A percentile compares a stretch with the other conserved stretches of the same genome.
phyloP scores from a whole-genome alignment of 768 basidiomycete species.

The Chlorophyllum brunneum region DNA sequence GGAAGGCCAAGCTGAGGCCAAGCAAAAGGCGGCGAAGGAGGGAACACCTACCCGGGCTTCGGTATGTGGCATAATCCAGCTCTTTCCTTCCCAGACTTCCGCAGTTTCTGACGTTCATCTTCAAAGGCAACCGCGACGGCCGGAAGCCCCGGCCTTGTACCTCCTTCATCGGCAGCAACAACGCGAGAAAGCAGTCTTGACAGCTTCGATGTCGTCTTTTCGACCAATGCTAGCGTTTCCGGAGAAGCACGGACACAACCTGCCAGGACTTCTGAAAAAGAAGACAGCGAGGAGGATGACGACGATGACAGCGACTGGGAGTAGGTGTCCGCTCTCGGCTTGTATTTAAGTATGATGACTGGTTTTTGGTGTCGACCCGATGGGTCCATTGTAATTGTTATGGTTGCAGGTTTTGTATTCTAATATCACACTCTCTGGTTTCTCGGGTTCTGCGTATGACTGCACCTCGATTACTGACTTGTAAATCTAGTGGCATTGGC shows the following conservation, averaged over 20 bases:
- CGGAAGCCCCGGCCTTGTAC: conserved; percentile 22
- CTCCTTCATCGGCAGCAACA: conserved; percentile 32
- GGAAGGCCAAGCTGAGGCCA: conserved; percentile 32
- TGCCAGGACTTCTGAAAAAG: conserved; percentile 22
- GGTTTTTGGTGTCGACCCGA: too few species aligned
- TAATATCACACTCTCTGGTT: too few species aligned
- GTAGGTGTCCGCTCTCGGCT: conserved; percentile 23
- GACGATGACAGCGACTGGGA: conserved; percentile 68
- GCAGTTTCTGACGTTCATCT: background rate
- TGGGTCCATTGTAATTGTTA: background rate
- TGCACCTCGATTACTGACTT: too few species aligned
- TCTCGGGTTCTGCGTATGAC: too few species aligned
- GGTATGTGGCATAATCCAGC: conserved; percentile 5
- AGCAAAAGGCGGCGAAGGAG: conserved; percentile 2
- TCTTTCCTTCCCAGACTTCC: conserved; percentile 2
- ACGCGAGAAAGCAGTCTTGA: conserved; percentile 61
- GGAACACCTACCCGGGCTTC: conserved; percentile 7
- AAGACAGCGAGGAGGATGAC: conserved; percentile 7
- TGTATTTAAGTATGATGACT: too few species aligned
- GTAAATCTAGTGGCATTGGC: too few species aligned
- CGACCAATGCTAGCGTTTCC: conserved; percentile 44
- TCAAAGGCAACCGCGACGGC: background rate
- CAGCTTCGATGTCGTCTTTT: conserved; percentile 66
- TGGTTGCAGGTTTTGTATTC: too few species aligned
- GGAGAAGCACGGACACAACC: conserved; percentile 28